These are phyloP conservation scores for Phytophthora syringae DNA, from an alignment of 352 stramenopile species.

Conservation along the genomic window DNA sequence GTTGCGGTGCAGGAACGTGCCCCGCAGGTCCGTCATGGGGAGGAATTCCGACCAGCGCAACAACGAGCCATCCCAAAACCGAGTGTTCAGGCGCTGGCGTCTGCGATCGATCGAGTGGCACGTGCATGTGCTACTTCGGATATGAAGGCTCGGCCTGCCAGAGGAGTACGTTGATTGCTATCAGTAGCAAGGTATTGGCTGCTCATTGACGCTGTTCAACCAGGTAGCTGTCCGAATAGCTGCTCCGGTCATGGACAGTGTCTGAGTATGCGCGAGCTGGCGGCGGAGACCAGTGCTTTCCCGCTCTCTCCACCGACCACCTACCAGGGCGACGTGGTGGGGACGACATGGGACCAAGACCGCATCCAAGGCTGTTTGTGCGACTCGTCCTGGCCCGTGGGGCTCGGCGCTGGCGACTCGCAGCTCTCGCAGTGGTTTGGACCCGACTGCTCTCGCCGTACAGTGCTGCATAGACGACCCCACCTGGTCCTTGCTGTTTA, in stretches of 20 bases:
- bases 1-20: slow-evolving; percentile 57
- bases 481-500: slow-evolving; percentile 1
- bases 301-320: slow-evolving; percentile 63
- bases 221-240: slow-evolving; percentile 53
- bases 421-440: slow-evolving; percentile 92
- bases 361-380: slow-evolving; percentile 81
- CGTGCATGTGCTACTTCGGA: slow-evolving; percentile 69
- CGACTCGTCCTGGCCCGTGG: slow-evolving; percentile 79
- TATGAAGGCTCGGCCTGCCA: slow-evolving; percentile 82
- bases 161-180: slow-evolving; percentile 61
- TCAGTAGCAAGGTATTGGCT: background rate
- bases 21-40: slow-evolving; percentile 69
- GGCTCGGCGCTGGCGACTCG: slow-evolving; percentile 69
- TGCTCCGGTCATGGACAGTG: slow-evolving; percentile 82
- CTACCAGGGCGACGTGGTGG: slow-evolving; percentile 60
- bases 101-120: slow-evolving; percentile 60
- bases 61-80: slow-evolving; percentile 37
- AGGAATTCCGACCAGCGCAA: slow-evolving; percentile 50
- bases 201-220: background rate
- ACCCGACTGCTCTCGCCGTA: slow-evolving; percentile 83
- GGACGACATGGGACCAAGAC: slow-evolving; percentile 81
- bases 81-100: slow-evolving; percentile 81
- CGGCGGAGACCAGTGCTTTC: slow-evolving; percentile 48
- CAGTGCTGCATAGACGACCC: slow-evolving; percentile 71
- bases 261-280: slow-evolving; percentile 70